Conservation (phyloP, 78 protist genomes). For the Dictyostelium brefeldianum region DNA sequence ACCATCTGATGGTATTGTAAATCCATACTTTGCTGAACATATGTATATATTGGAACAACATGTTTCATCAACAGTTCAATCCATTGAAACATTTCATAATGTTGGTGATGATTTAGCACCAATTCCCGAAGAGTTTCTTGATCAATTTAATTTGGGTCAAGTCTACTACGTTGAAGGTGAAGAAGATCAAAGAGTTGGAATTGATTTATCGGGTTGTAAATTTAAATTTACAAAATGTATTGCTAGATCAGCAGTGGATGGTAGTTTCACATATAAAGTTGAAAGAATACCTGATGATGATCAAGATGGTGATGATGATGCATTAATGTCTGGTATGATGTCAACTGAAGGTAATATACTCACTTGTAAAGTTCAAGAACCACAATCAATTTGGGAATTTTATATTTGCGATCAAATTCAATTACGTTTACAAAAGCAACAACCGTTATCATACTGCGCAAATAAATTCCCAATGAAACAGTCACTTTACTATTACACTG, state of each 20-base stretch:
- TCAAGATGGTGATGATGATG: not conserved
- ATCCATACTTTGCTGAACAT: constrained; percentile 22
- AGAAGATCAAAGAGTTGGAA: not conserved
- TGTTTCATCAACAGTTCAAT: not conserved
- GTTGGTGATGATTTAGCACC: constrained; percentile 13
- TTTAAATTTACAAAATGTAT: not conserved
- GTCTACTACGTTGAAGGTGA: not conserved
- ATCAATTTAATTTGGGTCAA: not conserved
- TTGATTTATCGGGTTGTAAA: not conserved
- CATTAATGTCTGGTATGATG: not conserved
- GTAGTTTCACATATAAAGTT: not conserved
- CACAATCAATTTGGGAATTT: constrained; percentile 46
- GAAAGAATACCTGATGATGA: not conserved
- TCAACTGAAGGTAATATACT: not conserved
- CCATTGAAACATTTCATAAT: not conserved
- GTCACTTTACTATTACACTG: constrained; percentile 16
- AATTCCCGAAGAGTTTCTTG: not conserved
- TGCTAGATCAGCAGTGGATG: not conserved
- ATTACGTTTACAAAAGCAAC: not conserved
- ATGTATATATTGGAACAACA: constrained; percentile 14
- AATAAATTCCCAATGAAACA: not conserved
- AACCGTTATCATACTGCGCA: not conserved
- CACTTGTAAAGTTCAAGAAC: constrained; percentile 6
- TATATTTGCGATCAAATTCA: constrained; percentile 28
- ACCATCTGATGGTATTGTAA: constrained; percentile 15